Evolutionary conservation across 345 rosid species (phyloP).

Genomic region (Combretum micranthum): DNA sequence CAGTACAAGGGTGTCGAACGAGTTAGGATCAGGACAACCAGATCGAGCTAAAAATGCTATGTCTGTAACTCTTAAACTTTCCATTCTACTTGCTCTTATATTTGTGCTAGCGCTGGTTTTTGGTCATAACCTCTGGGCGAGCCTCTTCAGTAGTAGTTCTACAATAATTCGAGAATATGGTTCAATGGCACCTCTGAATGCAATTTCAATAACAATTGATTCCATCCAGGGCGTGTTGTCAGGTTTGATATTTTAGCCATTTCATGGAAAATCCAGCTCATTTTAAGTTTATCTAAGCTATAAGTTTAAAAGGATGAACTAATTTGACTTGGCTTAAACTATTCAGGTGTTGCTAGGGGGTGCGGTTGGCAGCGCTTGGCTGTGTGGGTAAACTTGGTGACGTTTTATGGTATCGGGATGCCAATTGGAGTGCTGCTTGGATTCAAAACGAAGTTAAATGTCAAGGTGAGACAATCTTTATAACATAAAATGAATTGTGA

Average conservation of each 20-base stretch:
- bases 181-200: slow-evolving; percentile 47
- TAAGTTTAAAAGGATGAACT: neutral
- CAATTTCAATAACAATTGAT: slow-evolving; percentile 48
- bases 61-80: slow-evolving; percentile 37
- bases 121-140: slow-evolving; percentile 56
- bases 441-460: slow-evolving; percentile 41
- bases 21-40: slow-evolving; percentile 57
- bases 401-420: slow-evolving; percentile 47
- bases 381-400: slow-evolving; percentile 38
- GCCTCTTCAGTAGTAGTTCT: slow-evolving; percentile 41
- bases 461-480: slow-evolving; percentile 28
- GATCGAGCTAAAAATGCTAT: slow-evolving; percentile 45
- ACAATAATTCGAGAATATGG: slow-evolving; percentile 38
- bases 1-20: slow-evolving; percentile 86
- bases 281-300: neutral
- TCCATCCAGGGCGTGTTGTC: slow-evolving; percentile 57
- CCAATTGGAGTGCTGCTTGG: slow-evolving; percentile 42
- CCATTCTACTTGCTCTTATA: slow-evolving; percentile 38
- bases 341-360: slow-evolving; percentile 59
- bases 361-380: slow-evolving; percentile 74
- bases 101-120: slow-evolving; percentile 33
- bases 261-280: neutral
- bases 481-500: neutral
- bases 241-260: slow-evolving; percentile 21
- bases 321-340: neutral